Conservation (phyloP, 2,329 filamentous ascomycete species). For the Trichoderma atrobrunneum region DNA sequence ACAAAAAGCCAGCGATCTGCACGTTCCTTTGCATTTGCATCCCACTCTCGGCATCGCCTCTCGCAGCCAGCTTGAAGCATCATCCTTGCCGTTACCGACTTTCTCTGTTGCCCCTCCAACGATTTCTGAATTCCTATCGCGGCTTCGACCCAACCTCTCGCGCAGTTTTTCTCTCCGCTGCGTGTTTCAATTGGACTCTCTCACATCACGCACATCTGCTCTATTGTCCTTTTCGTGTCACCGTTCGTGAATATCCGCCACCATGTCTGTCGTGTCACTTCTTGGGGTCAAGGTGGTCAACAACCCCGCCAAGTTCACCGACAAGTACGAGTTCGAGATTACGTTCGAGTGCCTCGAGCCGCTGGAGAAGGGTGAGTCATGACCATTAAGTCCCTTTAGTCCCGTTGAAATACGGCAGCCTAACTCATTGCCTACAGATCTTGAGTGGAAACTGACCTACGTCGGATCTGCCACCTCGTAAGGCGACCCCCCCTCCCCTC, state of each 20-base stretch:
- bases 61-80: neutral
- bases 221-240: neutral
- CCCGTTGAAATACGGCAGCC: conserved; percentile 1
- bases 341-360: conserved; percentile 97
- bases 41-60: neutral
- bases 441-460: conserved; percentile 99
- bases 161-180: neutral
- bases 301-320: conserved; percentile 92
- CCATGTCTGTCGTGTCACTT: conserved; percentile 93
- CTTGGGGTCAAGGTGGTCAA: conserved; percentile 94
- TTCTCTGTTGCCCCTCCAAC: conserved; percentile 15
- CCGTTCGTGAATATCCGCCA: conserved; percentile 23
- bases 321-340: conserved; percentile 95
- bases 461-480: conserved; percentile 97
- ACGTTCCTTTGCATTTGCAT: conserved; percentile 9
- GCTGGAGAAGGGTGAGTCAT: conserved; percentile 75
- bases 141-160: conserved; percentile 2
- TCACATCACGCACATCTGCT: neutral
- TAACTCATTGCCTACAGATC: conserved; percentile 56
- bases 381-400: neutral
- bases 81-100: conserved; percentile 1
- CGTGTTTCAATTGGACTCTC: neutral
- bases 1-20: conserved; percentile 14
- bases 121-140: conserved; percentile 9
- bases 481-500: conserved; percentile 38